phyloP scores from a whole-genome alignment of 2,329 filamentous ascomycete genomes.

The Epicoccum nigrum region DNA sequence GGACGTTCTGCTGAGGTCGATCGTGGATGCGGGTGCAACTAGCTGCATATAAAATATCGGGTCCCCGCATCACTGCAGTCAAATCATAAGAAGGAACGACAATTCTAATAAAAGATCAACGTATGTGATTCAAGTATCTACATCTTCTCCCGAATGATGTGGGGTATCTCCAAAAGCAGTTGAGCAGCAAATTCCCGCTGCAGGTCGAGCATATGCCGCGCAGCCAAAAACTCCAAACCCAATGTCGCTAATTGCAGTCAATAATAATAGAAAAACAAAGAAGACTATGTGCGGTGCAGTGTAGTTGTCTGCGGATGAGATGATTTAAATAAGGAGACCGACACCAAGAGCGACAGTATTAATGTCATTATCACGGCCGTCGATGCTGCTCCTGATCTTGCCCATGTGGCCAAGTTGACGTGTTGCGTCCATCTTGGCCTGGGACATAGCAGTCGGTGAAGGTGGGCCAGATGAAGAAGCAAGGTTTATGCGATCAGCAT shows the following conservation, averaged over 20 bases:
- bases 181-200: constrained; percentile 7
- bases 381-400: constrained; percentile 29
- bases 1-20: too few relatives aligned
- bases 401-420: constrained; percentile 26
- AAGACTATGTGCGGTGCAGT: not conserved
- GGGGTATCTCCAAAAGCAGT: constrained; percentile 19
- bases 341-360: constrained; percentile 28
- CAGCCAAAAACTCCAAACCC: constrained; percentile 9
- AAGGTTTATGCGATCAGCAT: constrained; percentile 29
- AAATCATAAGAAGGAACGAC: too few relatives aligned
- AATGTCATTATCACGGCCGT: constrained; percentile 21
- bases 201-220: constrained; percentile 9
- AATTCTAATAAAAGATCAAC: not conserved
- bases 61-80: constrained; percentile 8
- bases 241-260: constrained; percentile 16
- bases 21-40: not conserved
- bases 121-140: constrained; percentile 12
- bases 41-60: constrained; percentile 6
- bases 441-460: constrained; percentile 28
- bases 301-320: not conserved
- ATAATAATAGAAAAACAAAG: constrained; percentile 6
- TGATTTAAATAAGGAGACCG: constrained; percentile 26
- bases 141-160: constrained; percentile 2
- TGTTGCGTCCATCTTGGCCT: constrained; percentile 32
- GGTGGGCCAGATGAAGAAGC: constrained; percentile 32